Conservation (phyloP, 2,329 filamentous ascomycete genomes). For the Exophiala sp. region DNA sequence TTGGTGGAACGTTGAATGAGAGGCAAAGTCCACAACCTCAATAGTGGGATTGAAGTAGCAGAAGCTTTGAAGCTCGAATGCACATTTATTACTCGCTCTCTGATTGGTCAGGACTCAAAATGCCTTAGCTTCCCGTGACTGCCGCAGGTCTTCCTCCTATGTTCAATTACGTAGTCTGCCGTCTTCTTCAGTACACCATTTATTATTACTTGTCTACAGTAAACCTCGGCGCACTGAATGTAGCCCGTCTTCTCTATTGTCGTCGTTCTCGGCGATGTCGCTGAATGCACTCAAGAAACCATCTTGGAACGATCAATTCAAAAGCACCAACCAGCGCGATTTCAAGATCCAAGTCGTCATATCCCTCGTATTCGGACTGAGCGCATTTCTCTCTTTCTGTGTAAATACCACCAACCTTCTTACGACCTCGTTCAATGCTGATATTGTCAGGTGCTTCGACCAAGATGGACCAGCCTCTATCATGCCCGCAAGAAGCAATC, state of each 20-base stretch:
- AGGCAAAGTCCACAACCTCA: conserved; percentile 8
- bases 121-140: neutral
- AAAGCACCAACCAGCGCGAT: conserved; percentile 32
- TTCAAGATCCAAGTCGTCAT: conserved; percentile 44
- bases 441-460: conserved; percentile 66
- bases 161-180: too few species aligned
- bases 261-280: conserved; percentile 13
- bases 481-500: conserved; percentile 78
- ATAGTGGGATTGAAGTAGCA: conserved; percentile 14
- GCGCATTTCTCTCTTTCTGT: conserved; percentile 46
- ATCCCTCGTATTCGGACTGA: conserved; percentile 41
- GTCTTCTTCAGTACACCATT: too few species aligned
- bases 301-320: conserved; percentile 28
- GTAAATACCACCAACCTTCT: conserved; percentile 31
- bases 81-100: conserved; percentile 3
- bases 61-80: conserved; percentile 19
- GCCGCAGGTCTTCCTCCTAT: too few species aligned
- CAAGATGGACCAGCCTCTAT: conserved; percentile 88
- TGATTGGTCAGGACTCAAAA: conserved; percentile 11
- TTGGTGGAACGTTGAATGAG: conserved; percentile 14
- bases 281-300: conserved; percentile 16
- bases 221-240: neutral
- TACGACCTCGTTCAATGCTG: neutral
- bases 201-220: neutral
- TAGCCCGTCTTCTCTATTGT: neutral